A percentile compares a stretch with the other conserved stretches of the same genome.
phyloP scores from a whole-genome alignment of 768 basidiomycete genomes.

The Hemileccinum impolitum region DNA sequence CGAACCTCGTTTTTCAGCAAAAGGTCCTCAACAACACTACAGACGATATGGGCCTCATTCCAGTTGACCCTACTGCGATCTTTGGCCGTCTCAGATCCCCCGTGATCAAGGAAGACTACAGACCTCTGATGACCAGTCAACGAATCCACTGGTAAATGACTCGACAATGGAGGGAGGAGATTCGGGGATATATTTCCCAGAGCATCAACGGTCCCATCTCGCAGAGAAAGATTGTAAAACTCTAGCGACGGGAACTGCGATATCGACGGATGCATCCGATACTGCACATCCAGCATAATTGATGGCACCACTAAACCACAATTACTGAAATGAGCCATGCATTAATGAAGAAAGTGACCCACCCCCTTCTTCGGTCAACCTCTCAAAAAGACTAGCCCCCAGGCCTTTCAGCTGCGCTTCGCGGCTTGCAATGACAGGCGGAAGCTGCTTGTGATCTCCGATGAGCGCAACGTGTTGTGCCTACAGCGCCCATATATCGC shows the following conservation, averaged over 20 bases:
- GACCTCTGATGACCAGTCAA: conserved; percentile 46
- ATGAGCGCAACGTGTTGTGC: conserved; percentile 82
- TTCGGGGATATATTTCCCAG: conserved; percentile 43
- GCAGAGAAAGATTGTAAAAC: conserved; percentile 71
- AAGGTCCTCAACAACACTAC: conserved; percentile 79
- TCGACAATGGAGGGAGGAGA: conserved; percentile 61
- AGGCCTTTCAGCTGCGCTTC: conserved; percentile 74
- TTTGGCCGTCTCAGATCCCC: conserved; percentile 59
- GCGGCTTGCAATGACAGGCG: conserved; percentile 78
- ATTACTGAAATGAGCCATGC: conserved; percentile 8
- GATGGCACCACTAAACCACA: conserved; percentile 65
- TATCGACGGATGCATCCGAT: conserved; percentile 92
- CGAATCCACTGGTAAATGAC: conserved; percentile 41
- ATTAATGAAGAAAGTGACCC: conserved; percentile 26
- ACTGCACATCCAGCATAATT: conserved; percentile 92
- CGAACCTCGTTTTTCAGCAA: conserved; percentile 69
- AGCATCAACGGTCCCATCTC: conserved; percentile 70
- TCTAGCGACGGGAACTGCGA: conserved; percentile 81
- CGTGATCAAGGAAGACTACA: conserved; percentile 82
- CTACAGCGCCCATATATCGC: conserved; percentile 38
- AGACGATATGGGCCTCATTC: conserved; percentile 75
- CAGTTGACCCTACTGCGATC: conserved; percentile 76
- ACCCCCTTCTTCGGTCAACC: conserved; percentile 83
- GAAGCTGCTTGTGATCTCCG: conserved; percentile 96
- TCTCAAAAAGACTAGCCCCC: conserved; percentile 81